Evolutionary conservation across 495 filamentous ascomycete species (phyloP).

Genomic region (Aspergillus asperescens): DNA sequence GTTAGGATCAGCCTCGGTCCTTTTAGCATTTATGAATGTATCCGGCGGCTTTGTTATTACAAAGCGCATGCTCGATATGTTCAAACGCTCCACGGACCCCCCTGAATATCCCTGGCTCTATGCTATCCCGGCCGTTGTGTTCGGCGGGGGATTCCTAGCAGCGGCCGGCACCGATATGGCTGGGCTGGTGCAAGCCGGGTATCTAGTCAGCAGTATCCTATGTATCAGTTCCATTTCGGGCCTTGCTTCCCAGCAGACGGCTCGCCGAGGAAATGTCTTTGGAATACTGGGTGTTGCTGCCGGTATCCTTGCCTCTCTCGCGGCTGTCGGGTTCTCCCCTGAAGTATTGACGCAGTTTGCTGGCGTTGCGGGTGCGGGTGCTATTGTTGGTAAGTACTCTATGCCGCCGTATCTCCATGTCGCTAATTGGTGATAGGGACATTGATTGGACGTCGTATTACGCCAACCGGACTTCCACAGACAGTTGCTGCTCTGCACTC

Average conservation of each 20-base stretch:
- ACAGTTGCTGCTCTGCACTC: constrained; percentile 78
- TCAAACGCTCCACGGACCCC: constrained; percentile 72
- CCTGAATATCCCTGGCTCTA: constrained; percentile 82
- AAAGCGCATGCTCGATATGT: constrained; percentile 91
- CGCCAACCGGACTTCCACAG: constrained; percentile 73
- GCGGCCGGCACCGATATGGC: constrained; percentile 72
- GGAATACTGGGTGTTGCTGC: constrained; percentile 74
- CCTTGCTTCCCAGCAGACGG: constrained; percentile 69
- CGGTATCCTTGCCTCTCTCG: constrained; percentile 70
- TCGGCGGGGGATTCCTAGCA: constrained; percentile 69
- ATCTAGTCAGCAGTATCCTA: constrained; percentile 69
- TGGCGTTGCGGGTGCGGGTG: constrained; percentile 62
- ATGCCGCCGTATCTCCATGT: neutral
- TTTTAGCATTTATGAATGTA: constrained; percentile 77
- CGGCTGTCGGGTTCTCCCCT: constrained; percentile 69
- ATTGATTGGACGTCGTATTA: constrained; percentile 74
- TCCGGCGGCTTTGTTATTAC: constrained; percentile 79
- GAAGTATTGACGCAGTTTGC: constrained; percentile 69
- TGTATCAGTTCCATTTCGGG: constrained; percentile 71
- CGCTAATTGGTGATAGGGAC: constrained; percentile 36
- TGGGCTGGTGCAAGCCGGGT: constrained; percentile 75
- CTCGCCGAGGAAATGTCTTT: constrained; percentile 71
- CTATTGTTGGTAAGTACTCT: constrained; percentile 41
- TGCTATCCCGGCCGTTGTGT: constrained; percentile 64
- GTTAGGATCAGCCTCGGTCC: constrained; percentile 70